A percentile compares a stretch with the other conserved stretches of the same genome.
Conservation (phyloP, 1,284 basidiomycete genomes). For the Ceratobasidium sp. region DNA sequence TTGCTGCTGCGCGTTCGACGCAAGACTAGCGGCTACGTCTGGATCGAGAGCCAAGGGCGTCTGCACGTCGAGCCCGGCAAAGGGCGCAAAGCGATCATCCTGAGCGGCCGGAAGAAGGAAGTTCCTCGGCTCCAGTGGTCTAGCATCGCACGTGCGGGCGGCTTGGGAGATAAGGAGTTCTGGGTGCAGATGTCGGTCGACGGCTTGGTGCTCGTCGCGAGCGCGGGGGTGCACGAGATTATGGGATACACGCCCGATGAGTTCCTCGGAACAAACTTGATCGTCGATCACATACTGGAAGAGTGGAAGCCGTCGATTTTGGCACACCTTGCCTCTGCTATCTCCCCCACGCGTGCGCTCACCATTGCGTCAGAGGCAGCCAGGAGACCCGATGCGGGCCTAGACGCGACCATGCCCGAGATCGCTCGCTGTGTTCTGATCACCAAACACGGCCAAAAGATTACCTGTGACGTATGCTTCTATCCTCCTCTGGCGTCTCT, state of each 20-base stretch:
- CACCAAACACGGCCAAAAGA: conserved; percentile 51
- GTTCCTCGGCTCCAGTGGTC: conserved; percentile 77
- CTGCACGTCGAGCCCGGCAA: conserved; percentile 90
- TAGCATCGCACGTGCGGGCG: conserved; percentile 64
- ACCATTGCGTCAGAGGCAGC: conserved; percentile 43
- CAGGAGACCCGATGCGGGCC: conserved; percentile 4
- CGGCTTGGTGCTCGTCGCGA: conserved; percentile 68
- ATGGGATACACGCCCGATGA: conserved; percentile 46
- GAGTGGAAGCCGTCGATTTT: conserved; percentile 46
- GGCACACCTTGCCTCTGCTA: conserved; percentile 51
- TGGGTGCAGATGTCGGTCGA: conserved; percentile 69
- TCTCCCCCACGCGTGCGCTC: conserved; percentile 50
- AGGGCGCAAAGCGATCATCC: conserved; percentile 88
- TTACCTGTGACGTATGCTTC: conserved; percentile 54
- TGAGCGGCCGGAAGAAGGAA: conserved; percentile 77
- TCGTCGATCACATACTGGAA: conserved; percentile 50
- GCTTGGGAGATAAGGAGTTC: conserved; percentile 61
- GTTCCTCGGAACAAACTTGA: conserved; percentile 53
- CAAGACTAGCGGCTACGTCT: conserved; percentile 77
- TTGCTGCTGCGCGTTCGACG: conserved; percentile 81
- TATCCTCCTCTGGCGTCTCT: conserved; percentile 55
- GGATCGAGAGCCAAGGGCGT: conserved; percentile 88
- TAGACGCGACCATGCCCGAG: conserved; percentile 37
- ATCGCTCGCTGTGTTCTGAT: conserved; percentile 33
- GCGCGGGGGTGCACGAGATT: conserved; percentile 62